Conservation (phyloP, 768 basidiomycete species). For the Auriscalpium microsporum region DNA sequence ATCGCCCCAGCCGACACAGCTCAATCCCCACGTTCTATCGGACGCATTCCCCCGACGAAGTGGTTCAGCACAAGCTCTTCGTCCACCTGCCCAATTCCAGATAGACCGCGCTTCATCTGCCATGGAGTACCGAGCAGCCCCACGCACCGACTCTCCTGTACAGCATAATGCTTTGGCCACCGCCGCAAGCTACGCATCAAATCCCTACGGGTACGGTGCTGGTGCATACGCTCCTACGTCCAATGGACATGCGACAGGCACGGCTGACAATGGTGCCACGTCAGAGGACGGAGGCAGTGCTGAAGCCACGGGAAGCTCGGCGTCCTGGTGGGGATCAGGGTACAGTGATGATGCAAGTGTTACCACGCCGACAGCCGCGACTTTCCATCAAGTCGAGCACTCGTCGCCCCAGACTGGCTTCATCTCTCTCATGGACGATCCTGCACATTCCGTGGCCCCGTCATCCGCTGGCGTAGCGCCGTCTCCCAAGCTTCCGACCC, state of each 20-base stretch:
- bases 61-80: slow-evolving; percentile 61
- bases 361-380: slow-evolving; percentile 60
- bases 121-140: slow-evolving; percentile 53
- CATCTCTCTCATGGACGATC: slow-evolving; percentile 73
- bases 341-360: slow-evolving; percentile 28
- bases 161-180: slow-evolving; percentile 47
- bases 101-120: slow-evolving; percentile 74
- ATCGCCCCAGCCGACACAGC: slow-evolving; percentile 51
- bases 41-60: slow-evolving; percentile 40
- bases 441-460: slow-evolving; percentile 34
- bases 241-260: neutral
- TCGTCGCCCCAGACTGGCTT: slow-evolving; percentile 33
- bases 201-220: slow-evolving; percentile 23
- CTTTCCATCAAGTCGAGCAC: slow-evolving; percentile 51
- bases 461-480: slow-evolving; percentile 10
- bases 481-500: slow-evolving; percentile 10
- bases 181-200: slow-evolving; percentile 44
- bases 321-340: slow-evolving; percentile 56
- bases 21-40: slow-evolving; percentile 24
- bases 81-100: slow-evolving; percentile 38
- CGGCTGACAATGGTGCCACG: slow-evolving; percentile 15
- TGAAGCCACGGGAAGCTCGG: neutral
- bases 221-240: slow-evolving; percentile 7
- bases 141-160: slow-evolving; percentile 42
- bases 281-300: neutral